A percentile compares a stretch with the other conserved stretches of the same genome.
Conservation (phyloP, 441 rosid species). For the Manihot esculenta region DNA sequence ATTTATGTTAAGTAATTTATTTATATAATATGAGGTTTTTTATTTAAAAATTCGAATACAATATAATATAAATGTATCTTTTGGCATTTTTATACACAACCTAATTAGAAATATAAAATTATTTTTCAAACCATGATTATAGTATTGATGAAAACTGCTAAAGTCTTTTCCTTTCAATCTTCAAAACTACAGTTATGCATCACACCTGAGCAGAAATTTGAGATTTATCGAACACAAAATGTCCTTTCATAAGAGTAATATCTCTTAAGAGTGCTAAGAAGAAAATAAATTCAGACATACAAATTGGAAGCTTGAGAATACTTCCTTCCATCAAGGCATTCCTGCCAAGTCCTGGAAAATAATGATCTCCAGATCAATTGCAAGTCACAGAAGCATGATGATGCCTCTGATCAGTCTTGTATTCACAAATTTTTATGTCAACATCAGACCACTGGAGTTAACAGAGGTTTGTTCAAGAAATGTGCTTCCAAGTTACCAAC, state of each 20-base stretch:
- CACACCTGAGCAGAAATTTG: no score
- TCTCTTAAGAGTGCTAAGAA: background rate
- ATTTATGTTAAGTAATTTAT: no score
- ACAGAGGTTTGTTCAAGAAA: slow-evolving; percentile 42
- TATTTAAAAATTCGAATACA: no score
- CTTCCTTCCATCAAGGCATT: background rate
- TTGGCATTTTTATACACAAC: no score
- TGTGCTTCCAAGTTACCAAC: slow-evolving; percentile 59
- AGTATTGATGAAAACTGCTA: no score
- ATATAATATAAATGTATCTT: no score
- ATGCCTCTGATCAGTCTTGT: background rate
- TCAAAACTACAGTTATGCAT: no score
- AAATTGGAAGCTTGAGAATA: background rate
- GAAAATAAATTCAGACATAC: background rate
- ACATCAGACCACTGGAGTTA: slow-evolving; percentile 38
- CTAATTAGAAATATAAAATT: no score
- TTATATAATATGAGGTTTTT: no score
- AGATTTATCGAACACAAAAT: background rate
- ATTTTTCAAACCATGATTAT: no score
- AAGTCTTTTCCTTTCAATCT: no score
- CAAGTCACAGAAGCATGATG: background rate
- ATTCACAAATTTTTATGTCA: background rate
- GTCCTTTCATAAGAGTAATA: background rate
- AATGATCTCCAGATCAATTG: background rate
- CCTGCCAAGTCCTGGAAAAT: background rate